These are phyloP conservation scores for Samsoniella hepiali DNA, from an alignment of 2,329 filamentous ascomycete genomes.

Conservation along the genomic window DNA sequence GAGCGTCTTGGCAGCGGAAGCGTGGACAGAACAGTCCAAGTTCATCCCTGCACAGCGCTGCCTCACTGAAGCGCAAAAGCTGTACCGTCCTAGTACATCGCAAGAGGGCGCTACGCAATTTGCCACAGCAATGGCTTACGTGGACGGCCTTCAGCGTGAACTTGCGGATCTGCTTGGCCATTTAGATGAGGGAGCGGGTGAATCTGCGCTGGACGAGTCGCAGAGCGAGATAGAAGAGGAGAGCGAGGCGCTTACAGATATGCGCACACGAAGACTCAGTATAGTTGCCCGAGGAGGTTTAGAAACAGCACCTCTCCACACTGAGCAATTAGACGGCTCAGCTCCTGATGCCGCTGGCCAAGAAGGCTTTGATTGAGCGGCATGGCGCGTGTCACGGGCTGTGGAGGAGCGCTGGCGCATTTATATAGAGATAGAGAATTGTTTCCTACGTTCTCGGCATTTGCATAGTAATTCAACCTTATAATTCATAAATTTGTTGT, in stretches of 20 bases:
- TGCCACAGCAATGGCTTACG: constrained; percentile 47
- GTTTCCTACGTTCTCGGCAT: neutral
- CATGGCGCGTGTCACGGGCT: neutral
- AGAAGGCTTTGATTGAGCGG: constrained; percentile 14
- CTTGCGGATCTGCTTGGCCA: constrained; percentile 46
- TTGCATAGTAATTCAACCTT: neutral
- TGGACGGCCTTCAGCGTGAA: constrained; percentile 49
- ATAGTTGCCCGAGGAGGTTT: constrained; percentile 45
- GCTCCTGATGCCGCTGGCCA: neutral
- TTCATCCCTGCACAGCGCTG: constrained; percentile 74
- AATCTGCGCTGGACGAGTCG: constrained; percentile 32
- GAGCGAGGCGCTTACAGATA: constrained; percentile 51
- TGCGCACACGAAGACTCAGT: constrained; percentile 50
- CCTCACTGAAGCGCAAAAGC: constrained; percentile 63
- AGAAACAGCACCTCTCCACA: constrained; percentile 44
- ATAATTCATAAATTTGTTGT: neutral
- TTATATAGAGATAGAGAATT: constrained; percentile 4
- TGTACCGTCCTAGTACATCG: constrained; percentile 50
- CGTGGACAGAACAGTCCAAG: constrained; percentile 77
- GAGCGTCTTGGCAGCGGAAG: constrained; percentile 77
- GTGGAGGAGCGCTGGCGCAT: neutral
- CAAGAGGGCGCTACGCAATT: constrained; percentile 53
- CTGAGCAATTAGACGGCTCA: neutral
- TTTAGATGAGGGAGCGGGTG: constrained; percentile 27
- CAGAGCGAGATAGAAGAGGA: constrained; percentile 45